Conservation (phyloP, 441 rosid species). For the Adansonia rubrostipa region DNA sequence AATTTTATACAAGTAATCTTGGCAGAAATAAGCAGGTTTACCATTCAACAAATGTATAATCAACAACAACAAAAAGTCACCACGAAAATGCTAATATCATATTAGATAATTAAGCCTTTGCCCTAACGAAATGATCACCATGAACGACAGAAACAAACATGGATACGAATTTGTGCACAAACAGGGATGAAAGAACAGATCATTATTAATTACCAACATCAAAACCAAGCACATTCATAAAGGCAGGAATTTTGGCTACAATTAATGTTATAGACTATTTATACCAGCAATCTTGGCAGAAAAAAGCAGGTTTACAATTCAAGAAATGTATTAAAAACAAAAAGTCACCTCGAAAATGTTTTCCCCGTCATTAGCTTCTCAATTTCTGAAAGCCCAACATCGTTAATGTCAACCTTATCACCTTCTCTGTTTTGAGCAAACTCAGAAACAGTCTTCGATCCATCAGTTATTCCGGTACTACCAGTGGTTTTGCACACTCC, state of each 20-base stretch:
- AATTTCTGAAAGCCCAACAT: conserved; percentile 55
- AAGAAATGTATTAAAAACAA: background rate
- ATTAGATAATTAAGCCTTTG: background rate
- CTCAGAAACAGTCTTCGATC: conserved; percentile 32
- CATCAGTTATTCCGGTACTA: conserved; percentile 39
- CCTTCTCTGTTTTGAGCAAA: conserved; percentile 37
- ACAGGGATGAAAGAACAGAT: background rate
- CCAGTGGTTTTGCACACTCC: conserved; percentile 35
- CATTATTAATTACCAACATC: conserved; percentile 26
- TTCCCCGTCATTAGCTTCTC: conserved; percentile 68
- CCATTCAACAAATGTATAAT: too few species aligned
- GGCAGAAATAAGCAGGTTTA: too few species aligned
- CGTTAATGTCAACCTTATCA: conserved; percentile 29
- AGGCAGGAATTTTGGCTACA: background rate
- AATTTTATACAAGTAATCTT: too few species aligned
- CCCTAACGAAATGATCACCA: background rate
- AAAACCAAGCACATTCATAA: conserved; percentile 7
- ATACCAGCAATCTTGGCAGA: background rate
- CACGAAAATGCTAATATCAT: background rate
- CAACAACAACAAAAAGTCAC: too few species aligned
- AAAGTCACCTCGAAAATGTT: conserved; percentile 62
- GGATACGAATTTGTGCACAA: background rate
- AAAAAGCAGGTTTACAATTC: conserved; percentile 18
- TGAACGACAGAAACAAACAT: background rate
- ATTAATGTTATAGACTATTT: background rate